Evolutionary conservation across 768 basidiomycete genomes (phyloP).

Genomic region (Rhizopogon rudus): DNA sequence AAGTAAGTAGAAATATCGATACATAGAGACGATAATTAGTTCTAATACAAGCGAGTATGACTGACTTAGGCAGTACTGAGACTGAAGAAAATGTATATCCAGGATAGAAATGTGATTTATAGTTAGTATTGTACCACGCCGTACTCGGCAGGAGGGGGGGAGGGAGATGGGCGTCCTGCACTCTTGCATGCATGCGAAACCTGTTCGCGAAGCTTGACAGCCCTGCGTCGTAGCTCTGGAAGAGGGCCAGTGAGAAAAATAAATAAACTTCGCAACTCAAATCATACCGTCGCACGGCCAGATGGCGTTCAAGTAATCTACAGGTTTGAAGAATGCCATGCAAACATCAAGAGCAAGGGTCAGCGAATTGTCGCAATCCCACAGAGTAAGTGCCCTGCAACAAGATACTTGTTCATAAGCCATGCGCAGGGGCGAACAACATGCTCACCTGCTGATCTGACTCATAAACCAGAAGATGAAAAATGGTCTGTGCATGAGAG

Average conservation of each 20-base stretch:
- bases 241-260: conserved; percentile 5
- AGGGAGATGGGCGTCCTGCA: conserved; percentile 43
- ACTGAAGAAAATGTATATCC: neutral
- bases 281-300: conserved; percentile 62
- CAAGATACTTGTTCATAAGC: neutral
- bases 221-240: conserved; percentile 48
- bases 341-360: conserved; percentile 59
- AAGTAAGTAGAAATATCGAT: neutral
- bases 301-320: conserved; percentile 55
- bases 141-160: conserved; percentile 18
- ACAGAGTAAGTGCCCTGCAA: conserved; percentile 49
- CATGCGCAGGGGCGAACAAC: conserved; percentile 2
- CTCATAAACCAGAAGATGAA: conserved; percentile 76
- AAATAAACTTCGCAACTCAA: neutral
- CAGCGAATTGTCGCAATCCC: conserved; percentile 55
- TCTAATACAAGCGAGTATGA: neutral
- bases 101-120: neutral
- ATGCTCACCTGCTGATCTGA: conserved; percentile 50
- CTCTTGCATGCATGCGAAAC: conserved; percentile 41
- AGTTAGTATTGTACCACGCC: neutral
- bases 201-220: conserved; percentile 40
- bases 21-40: neutral
- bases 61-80: neutral
- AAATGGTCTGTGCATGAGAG: conserved; percentile 55
- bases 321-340: conserved; percentile 52